Percentiles rank a stretch among this genome's conserved stretches.
phyloP scores from a whole-genome alignment of 805 yeast genomes.

The Kluyveromyces nonfermentans region DNA sequence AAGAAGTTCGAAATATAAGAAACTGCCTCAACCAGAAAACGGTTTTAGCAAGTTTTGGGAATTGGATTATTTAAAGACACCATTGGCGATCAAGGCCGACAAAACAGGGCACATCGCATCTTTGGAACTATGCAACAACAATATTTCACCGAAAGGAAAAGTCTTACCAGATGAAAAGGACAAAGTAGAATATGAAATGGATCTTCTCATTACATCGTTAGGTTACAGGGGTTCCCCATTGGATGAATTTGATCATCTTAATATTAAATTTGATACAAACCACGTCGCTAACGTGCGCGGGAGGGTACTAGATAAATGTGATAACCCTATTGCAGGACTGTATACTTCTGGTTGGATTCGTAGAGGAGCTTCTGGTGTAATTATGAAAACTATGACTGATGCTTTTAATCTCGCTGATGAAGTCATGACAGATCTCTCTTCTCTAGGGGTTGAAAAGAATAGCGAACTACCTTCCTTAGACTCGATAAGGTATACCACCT shows the following conservation, averaged over 20 bases:
- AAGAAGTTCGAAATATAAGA: slow-evolving; percentile 22
- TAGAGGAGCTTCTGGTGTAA: slow-evolving; percentile 80
- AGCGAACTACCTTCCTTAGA: slow-evolving; percentile 6
- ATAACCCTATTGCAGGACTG: slow-evolving; percentile 35
- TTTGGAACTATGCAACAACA: slow-evolving; percentile 13
- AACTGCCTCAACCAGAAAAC: slow-evolving; percentile 9
- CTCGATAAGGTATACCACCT: slow-evolving; percentile 15
- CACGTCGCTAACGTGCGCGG: slow-evolving; percentile 40
- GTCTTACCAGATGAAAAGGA: slow-evolving; percentile 19
- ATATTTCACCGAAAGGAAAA: slow-evolving; percentile 14
- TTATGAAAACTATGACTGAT: slow-evolving; percentile 82
- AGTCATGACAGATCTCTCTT: slow-evolving; percentile 43
- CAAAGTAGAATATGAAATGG: slow-evolving; percentile 34
- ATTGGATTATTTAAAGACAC: slow-evolving; percentile 60
- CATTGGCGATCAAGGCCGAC: slow-evolving; percentile 39
- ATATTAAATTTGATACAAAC: slow-evolving; percentile 44
- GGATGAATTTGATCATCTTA: slow-evolving; percentile 43
- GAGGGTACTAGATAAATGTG: slow-evolving; percentile 28
- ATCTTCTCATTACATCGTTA: slow-evolving; percentile 67
- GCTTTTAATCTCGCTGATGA: slow-evolving; percentile 66
- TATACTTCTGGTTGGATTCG: slow-evolving; percentile 90
- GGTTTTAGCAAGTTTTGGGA: slow-evolving; percentile 42
- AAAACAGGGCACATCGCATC: slow-evolving; percentile 31
- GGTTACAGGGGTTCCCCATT: slow-evolving; percentile 73
- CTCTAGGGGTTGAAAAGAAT: neutral